Base-by-base conservation (phyloP, 2,329 filamentous ascomycete genomes). In the Apiospora rasikravindrae region DNA sequence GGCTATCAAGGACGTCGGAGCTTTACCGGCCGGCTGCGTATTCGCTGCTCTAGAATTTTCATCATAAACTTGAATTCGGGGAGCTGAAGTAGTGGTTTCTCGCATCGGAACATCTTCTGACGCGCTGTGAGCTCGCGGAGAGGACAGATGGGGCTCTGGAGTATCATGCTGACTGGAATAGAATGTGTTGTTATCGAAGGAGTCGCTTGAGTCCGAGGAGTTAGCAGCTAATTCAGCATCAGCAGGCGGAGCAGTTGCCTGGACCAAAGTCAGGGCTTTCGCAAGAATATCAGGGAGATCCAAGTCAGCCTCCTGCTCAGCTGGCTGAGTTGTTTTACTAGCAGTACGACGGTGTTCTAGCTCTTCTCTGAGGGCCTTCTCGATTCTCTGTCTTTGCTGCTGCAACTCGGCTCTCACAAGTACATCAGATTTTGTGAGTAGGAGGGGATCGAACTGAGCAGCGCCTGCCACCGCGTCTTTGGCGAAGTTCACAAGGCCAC, bases 81-180 rank as follows among this genome's bases (percentile, higher is more conserved):
- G 80, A 73, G 82, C 78, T 67, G 82, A 80, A 37, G 81, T 77
- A 3, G 83, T 79, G 13, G 79, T 77, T 66, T 84, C 80, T 70
- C 78, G 80, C 80, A 83, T 83, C 73, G 80, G 80, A 67, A 80
- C 81, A 76, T 83, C 81, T 73, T 80, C 82, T 73, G 82, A 81
- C 73, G 80, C 80, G 77, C 80, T 88, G 86, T 80, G 89, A 84
- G 84, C 77, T 64, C 57, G 57, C 72, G 84, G 84, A 40, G 86
- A 83, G 51, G 84, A 84, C 73, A 84, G 83, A 69, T 83, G 84
- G 42, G 86, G 87, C 71, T 89, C 86, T 73, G 89, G 89, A 75
- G 95, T 97, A 81, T 95, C 93, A 86, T 95, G 92, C 84, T 93
- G 94, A 84, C 95, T 98, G 76, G 96, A 98, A 86, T 98, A 98